Conservation (phyloP, 2,329 filamentous ascomycete genomes). For the Calonectria henricotiae region DNA sequence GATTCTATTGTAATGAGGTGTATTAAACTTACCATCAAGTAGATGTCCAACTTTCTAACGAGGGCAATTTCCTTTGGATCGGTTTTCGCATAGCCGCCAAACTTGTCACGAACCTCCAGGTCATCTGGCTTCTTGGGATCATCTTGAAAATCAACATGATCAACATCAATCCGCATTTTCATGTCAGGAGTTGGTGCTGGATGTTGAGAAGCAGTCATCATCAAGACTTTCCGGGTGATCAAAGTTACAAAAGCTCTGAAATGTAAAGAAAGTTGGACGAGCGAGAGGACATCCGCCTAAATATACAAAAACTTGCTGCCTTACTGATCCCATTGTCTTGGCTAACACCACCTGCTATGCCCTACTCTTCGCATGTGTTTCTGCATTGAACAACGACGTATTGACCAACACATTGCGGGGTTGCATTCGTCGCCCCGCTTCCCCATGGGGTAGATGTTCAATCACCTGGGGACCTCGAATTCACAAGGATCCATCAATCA, state of each 20-base stretch:
- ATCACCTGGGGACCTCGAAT: not conserved
- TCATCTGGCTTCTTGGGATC: not conserved
- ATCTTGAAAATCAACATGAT: conserved; percentile 23
- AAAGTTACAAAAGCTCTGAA: not conserved
- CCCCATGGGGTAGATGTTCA: conserved; percentile 31
- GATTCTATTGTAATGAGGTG: too few species aligned
- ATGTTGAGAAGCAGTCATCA: not conserved
- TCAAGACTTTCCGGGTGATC: not conserved
- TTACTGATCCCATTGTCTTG: not conserved
- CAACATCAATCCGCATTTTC: conserved; percentile 9
- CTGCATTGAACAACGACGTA: not conserved
- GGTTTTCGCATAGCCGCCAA: conserved; percentile 32
- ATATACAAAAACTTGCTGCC: conserved; percentile 1
- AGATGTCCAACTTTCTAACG: conserved; percentile 5
- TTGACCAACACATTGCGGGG: conserved; percentile 2
- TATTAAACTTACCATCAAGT: conserved; percentile 1
- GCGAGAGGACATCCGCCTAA: conserved; percentile 2
- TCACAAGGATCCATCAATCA: conserved; percentile 8
- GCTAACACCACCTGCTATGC: not conserved
- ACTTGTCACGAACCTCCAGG: conserved; percentile 38
- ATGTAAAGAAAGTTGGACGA: not conserved
- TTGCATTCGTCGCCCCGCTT: not conserved
- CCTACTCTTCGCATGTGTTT: not conserved
- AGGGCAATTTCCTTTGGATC: conserved; percentile 15
- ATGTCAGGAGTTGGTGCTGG: not conserved